These are phyloP conservation scores for Penicillium paradoxum DNA, from an alignment of 495 filamentous ascomycete species.

Conservation along the genomic window DNA sequence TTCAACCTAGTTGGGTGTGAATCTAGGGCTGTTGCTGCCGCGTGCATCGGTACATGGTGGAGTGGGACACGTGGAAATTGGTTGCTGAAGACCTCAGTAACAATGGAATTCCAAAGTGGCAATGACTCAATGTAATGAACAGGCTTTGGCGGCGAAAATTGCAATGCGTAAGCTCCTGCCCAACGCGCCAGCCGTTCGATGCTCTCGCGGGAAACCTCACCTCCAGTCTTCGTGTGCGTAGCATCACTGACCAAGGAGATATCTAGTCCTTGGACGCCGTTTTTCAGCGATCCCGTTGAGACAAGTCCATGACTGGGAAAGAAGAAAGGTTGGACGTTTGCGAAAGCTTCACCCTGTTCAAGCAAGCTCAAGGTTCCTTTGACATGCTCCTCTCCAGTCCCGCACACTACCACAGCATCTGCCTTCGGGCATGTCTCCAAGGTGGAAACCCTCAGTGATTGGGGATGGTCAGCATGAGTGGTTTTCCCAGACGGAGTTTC, in stretches of 20 bases:
- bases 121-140: background rate
- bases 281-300: background rate
- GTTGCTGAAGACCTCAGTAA: background rate
- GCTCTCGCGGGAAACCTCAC: background rate
- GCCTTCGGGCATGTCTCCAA: background rate
- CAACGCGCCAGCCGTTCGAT: background rate
- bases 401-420: background rate
- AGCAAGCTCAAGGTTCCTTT: background rate
- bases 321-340: background rate
- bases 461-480: background rate
- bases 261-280: background rate
- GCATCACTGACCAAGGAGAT: background rate
- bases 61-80: constrained; percentile 1
- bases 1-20: background rate
- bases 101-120: background rate
- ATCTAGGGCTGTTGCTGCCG: background rate
- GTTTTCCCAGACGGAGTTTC: background rate
- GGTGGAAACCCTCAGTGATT: background rate
- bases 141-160: background rate
- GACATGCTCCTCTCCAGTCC: background rate
- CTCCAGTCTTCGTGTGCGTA: background rate
- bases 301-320: background rate
- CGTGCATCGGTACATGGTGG: background rate
- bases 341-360: background rate
- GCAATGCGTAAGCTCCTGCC: background rate